phyloP scores from a whole-genome alignment of 78 protist genomes.

The Planoprotostelium fungivorum region DNA sequence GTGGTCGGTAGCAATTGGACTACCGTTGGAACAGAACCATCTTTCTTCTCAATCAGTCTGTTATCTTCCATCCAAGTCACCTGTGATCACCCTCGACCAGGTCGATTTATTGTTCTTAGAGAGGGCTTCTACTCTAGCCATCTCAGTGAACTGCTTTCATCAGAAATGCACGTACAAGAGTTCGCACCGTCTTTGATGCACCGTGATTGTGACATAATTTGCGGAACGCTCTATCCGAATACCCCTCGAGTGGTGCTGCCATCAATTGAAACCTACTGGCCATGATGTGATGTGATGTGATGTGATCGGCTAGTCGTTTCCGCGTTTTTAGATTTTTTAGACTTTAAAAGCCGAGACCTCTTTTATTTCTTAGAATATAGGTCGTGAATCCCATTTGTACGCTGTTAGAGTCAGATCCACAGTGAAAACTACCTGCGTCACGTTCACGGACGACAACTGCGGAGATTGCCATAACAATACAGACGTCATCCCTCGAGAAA shows the following conservation, averaged over 20 bases:
- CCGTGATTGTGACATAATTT: not conserved
- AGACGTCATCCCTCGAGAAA: no score
- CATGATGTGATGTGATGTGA: not conserved
- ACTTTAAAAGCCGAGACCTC: no score
- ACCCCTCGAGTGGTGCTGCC: not conserved
- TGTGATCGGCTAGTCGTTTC: no score
- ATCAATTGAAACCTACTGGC: not conserved
- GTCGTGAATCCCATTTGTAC: no score
- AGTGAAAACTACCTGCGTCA: no score
- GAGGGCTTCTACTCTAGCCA: not conserved
- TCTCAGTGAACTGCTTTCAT: not conserved
- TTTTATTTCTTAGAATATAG: no score
- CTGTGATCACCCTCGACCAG: not conserved
- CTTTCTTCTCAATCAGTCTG: not conserved
- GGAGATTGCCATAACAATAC: no score
- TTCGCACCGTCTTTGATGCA: not conserved
- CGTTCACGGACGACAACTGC: no score
- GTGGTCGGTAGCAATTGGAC: not conserved
- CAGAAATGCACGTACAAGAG: not conserved
- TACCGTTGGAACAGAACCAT: not conserved
- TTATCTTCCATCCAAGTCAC: not conserved
- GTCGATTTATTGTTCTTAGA: not conserved
- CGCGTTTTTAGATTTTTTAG: no score
- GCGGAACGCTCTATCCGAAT: not conserved
- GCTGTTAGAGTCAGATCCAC: no score